Percentiles rank a stretch among this genome's conserved stretches.
These are phyloP conservation scores for Terfezia claveryi DNA, from an alignment of 495 filamentous ascomycete species.

Conservation along the genomic window DNA sequence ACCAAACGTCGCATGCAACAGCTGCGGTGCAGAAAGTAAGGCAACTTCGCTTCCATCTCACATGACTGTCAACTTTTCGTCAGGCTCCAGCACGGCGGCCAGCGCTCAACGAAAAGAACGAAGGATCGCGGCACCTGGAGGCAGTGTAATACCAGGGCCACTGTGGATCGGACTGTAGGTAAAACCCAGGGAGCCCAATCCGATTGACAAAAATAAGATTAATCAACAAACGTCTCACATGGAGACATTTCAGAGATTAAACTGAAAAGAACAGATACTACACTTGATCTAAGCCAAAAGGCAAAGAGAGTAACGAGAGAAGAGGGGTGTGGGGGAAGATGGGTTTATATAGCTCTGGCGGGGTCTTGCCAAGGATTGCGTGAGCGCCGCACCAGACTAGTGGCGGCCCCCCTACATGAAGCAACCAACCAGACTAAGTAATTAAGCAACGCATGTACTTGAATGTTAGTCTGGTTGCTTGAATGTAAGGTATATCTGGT, in stretches of 20 bases:
- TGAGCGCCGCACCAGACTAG: no score
- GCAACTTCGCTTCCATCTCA: no score
- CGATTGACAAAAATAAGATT: not conserved
- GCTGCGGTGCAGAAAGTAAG: no score
- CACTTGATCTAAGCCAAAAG: slow-evolving; percentile 93
- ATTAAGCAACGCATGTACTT: no score
- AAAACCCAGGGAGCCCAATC: not conserved
- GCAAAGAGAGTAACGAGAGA: slow-evolving; percentile 14
- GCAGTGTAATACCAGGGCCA: not conserved
- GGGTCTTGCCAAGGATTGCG: no score
- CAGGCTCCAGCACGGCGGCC: not conserved
- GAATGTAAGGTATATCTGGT: no score
- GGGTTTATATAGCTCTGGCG: no score
- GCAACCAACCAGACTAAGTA: no score
- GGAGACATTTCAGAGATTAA: slow-evolving; percentile 46
- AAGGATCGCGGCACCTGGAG: not conserved
- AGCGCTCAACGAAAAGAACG: not conserved
- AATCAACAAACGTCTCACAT: not conserved
- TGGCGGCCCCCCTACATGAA: no score
- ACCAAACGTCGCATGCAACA: no score
- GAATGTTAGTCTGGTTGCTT: no score
- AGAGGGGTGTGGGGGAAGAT: no score
- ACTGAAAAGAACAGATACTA: slow-evolving; percentile 99
- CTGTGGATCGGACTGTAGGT: not conserved
- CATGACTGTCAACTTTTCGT: not conserved